A percentile compares a stretch with the other conserved stretches of the same genome.
Evolutionary conservation across 495 filamentous ascomycete species (phyloP).

Genomic region (Ramalina peruviana): DNA sequence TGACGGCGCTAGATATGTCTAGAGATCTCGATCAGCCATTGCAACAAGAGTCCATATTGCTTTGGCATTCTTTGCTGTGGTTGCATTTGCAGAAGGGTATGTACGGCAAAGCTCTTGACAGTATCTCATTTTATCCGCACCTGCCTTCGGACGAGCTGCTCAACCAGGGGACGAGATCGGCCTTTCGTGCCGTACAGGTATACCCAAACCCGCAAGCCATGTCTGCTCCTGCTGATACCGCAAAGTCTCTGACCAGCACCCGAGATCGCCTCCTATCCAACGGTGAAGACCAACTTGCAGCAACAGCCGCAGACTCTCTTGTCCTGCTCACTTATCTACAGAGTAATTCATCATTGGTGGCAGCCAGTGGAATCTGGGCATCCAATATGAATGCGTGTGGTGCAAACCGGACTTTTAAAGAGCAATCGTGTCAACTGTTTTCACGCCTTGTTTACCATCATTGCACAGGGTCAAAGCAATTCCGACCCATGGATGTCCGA

Average conservation of each 20-base stretch:
- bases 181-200: no score
- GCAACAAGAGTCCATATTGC: conserved; percentile 31
- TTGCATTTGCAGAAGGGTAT: conserved; percentile 40
- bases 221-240: not conserved
- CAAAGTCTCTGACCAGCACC: conserved; percentile 38
- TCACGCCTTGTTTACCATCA: conserved; percentile 58
- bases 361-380: conserved; percentile 36
- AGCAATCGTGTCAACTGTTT: conserved; percentile 51
- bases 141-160: conserved; percentile 3
- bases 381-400: conserved; percentile 8
- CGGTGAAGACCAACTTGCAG: conserved; percentile 27
- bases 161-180: no score
- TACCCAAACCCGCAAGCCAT: no score
- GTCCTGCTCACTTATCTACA: conserved; percentile 52
- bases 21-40: conserved; percentile 25
- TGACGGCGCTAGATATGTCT: conserved; percentile 47
- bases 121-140: conserved; percentile 31
- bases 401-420: conserved; percentile 9
- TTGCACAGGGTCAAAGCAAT: conserved; percentile 37
- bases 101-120: conserved; percentile 29
- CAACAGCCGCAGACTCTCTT: conserved; percentile 44
- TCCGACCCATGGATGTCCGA: conserved; percentile 51
- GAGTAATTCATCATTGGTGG: conserved; percentile 18
- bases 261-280: conserved; percentile 43
- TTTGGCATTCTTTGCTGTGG: conserved; percentile 67